Conservation (phyloP, 2,329 filamentous ascomycete genomes). For the Trichoderma sp. region DNA sequence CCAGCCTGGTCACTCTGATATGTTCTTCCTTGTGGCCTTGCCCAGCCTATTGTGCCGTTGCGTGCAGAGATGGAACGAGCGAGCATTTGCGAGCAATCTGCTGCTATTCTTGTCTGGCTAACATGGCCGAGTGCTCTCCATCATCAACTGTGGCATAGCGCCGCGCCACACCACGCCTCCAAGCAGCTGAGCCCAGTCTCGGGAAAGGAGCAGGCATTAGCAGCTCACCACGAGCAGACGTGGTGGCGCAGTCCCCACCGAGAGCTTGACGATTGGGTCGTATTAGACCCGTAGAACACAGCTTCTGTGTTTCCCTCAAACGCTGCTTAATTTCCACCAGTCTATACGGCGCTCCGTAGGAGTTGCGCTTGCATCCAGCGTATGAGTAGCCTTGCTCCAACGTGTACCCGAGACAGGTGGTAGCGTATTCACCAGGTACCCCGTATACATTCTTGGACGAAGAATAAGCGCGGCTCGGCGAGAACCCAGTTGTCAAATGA, state of each 20-base stretch:
- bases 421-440: not conserved
- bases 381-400: slow-evolving; percentile 14
- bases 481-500: slow-evolving; percentile 2
- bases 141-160: slow-evolving; percentile 20
- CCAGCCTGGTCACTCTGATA: slow-evolving; percentile 3
- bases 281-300: slow-evolving; percentile 17
- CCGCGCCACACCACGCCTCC: slow-evolving; percentile 19
- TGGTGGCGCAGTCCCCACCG: slow-evolving; percentile 30
- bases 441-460: not conserved
- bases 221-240: slow-evolving; percentile 3
- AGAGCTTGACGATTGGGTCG: slow-evolving; percentile 31
- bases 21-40: slow-evolving; percentile 5
- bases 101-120: not conserved
- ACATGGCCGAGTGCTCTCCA: not conserved
- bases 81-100: not conserved
- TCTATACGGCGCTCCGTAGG: slow-evolving; percentile 1
- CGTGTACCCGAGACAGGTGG: not conserved
- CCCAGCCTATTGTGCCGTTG: not conserved
- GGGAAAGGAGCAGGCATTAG: not conserved
- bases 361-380: slow-evolving; percentile 16
- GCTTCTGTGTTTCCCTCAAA: not conserved
- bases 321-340: slow-evolving; percentile 33
- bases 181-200: slow-evolving; percentile 28
- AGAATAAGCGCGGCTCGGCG: slow-evolving; percentile 17
- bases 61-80: not conserved